phyloP scores from a whole-genome alignment of 768 basidiomycete genomes.

The Pulveroboletus ravenelii region DNA sequence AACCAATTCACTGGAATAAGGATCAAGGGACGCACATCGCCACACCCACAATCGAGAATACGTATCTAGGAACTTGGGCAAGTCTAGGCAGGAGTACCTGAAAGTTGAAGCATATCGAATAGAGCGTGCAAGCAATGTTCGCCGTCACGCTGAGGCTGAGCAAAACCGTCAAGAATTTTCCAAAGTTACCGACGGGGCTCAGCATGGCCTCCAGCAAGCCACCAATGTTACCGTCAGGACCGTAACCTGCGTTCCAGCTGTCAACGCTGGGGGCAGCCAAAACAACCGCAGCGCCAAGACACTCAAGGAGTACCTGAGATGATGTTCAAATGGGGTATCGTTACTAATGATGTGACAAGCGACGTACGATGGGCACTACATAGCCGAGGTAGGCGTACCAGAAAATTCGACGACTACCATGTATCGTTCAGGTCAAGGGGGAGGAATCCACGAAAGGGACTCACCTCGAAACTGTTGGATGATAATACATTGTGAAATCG shows the following conservation, averaged over 20 bases:
- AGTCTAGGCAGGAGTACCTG: constrained; percentile 64
- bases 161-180: constrained; percentile 67
- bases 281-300: constrained; percentile 67
- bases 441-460: constrained; percentile 5
- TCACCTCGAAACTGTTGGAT: constrained; percentile 53
- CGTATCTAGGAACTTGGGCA: constrained; percentile 58
- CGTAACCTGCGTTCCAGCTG: constrained; percentile 53
- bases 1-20: background rate
- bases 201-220: constrained; percentile 62
- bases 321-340: background rate
- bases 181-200: constrained; percentile 56
- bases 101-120: constrained; percentile 71
- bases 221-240: constrained; percentile 51
- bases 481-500: constrained; percentile 74
- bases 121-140: constrained; percentile 80
- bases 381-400: constrained; percentile 63
- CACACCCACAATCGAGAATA: constrained; percentile 62
- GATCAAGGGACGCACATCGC: constrained; percentile 49
- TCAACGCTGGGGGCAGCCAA: constrained; percentile 52
- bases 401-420: constrained; percentile 53
- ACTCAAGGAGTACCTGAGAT: constrained; percentile 37
- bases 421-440: constrained; percentile 7
- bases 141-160: constrained; percentile 73
- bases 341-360: constrained; percentile 11
- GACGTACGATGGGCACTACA: constrained; percentile 52